Evolutionary conservation across 2,329 filamentous ascomycete species (phyloP), one percentile per base, ranked within the genome.

Genomic region (Pseudogymnoascus sp.): DNA sequence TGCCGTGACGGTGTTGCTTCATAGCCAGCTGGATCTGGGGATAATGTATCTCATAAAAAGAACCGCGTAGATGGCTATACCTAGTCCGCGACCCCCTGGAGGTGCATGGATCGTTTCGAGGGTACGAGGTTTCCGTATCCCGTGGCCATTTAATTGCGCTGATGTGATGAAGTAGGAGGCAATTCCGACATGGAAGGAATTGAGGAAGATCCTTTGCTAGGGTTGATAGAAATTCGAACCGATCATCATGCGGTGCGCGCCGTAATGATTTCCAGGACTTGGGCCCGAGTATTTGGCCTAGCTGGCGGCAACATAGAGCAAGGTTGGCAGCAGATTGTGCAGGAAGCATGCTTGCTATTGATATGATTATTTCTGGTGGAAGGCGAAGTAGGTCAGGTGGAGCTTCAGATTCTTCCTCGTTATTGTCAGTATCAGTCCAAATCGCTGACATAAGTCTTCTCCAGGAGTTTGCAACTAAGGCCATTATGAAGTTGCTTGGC

Each of bases 11-110:
- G 23, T 66, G 61, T 12, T 64, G 63, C 21, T 63, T 68, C 40
- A 68, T 64, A 53, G 63, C 64, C 56, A 68, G 63, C 18, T 65
- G 63, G 61, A 68, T 62, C 21, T 68, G 66, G 21, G 59, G 62
- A 63, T 66, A 68, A 59, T 63, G 5, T 60, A 67, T 62, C 34
- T 23, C n/a, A 60, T 61, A 63, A 23, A 28, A 12, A 31, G 66
- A 66, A 16, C n/a, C 25, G 25, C n/a, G 60, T 56, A 62, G 14
- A 64, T 46, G 63, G 9, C 23, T 1, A 62, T 60, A 67, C 1
- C 1, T 5, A 53, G 25, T 1, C 14, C 0, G 1, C 7, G 8
- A 28, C 3, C 23, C 8, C 34, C 5, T 34, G 14, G 46, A 49
- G 18, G 23, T 65, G 38, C 64, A 66, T 42, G 37, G 60, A 21